A percentile compares a stretch with the other conserved stretches of the same genome.
Evolutionary conservation across 2,329 filamentous ascomycete species (phyloP).

Genomic region (Cytospora mali): DNA sequence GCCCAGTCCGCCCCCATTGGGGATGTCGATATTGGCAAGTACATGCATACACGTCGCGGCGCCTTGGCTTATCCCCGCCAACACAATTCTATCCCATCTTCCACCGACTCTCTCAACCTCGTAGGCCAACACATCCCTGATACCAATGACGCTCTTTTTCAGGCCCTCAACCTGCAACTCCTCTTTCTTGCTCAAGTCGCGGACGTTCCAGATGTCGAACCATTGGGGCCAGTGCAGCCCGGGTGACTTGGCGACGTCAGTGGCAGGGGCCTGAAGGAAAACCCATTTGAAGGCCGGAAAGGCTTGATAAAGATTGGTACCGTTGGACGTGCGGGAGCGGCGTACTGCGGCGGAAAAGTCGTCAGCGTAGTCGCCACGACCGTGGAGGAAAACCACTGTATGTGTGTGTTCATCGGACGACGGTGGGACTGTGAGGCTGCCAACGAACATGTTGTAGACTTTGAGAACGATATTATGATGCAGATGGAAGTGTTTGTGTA

Average conservation of each 20-base stretch:
- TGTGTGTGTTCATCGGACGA: constrained; percentile 40
- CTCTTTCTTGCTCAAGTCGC: constrained; percentile 44
- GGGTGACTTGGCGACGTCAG: constrained; percentile 31
- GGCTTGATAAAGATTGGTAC: constrained; percentile 31
- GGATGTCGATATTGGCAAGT: constrained; percentile 40
- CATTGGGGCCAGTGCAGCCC: constrained; percentile 28
- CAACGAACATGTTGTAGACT: too few relatives aligned
- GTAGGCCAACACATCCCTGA: neutral
- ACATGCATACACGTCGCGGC: constrained; percentile 31
- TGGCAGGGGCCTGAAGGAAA: constrained; percentile 33
- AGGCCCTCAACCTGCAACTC: constrained; percentile 14
- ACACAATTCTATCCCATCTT: constrained; percentile 30
- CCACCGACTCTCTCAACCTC: neutral
- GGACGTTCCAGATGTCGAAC: constrained; percentile 49
- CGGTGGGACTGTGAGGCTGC: too few relatives aligned
- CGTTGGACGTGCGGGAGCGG: constrained; percentile 36
- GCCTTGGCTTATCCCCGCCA: constrained; percentile 21
- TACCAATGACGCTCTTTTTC: neutral
- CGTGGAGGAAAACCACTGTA: constrained; percentile 50
- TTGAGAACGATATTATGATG: too few relatives aligned
- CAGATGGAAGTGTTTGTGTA: too few relatives aligned
- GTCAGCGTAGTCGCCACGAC: constrained; percentile 42
- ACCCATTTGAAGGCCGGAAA: constrained; percentile 35
- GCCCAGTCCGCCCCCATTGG: constrained; percentile 29
- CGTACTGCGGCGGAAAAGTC: constrained; percentile 46